Base-by-base conservation (phyloP, 208 protist species). In the Wallacemonas sp. region DNA sequence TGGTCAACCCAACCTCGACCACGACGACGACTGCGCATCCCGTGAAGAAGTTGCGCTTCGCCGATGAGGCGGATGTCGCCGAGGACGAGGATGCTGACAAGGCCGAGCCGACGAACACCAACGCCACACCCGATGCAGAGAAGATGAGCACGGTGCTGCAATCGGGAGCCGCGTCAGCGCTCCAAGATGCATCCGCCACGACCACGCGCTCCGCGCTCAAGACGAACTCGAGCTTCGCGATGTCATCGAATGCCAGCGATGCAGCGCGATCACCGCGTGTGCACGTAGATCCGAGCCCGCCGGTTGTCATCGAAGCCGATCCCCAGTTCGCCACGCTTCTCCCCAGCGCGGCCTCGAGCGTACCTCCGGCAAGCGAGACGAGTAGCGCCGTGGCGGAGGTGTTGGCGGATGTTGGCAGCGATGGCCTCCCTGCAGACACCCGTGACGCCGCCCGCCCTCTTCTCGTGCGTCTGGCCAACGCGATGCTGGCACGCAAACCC, bases 401-500 rank as follows among this genome's bases (percentile, higher is more conserved):
- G 11, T 27, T 58, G 30, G 51, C 51, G 28, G 24, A 41, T 38
- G 27, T 41, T 3, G 63, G 46, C 46, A 34, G 49, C 24, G 47
- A 38, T 0, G 38, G 49, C 36, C 15, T 58, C 14, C 5, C 51
- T 2, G 14, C 51, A 6, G 51, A 58, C 2, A 58, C 51, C 11
- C 28, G 11, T 2, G 19, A 19, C 4, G 70, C 53, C 58, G 70
- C 79, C 24, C 73, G 72, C 11, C 41, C 56, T 17, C 68, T 88
- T 26, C 64, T 88, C 42, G 66, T 80, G 33, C 53, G 82, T 45
- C 67, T 88, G 0, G 75, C 82, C 21, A 34, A 36, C 14, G 65
- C 72, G 21, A 31, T 82, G 12, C 72, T 89, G 21, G 60, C 59
- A 21, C 69, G 64, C 45, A 64, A 67, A 9, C 72, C 79, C 17